Conservation (phyloP, 1,139 yeast genomes). For the Pichia sp. region DNA sequence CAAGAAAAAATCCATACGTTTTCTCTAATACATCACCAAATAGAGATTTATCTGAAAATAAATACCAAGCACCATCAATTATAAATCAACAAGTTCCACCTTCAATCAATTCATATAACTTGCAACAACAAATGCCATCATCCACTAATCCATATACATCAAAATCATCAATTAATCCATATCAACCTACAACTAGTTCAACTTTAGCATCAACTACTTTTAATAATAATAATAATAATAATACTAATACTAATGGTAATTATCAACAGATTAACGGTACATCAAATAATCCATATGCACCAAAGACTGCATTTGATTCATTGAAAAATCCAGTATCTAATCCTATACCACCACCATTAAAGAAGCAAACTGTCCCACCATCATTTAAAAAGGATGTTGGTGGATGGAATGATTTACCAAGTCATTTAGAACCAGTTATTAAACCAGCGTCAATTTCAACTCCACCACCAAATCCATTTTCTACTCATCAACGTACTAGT, state of each 20-base stretch:
- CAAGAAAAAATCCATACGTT: slow-evolving; percentile 1
- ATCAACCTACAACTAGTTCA: background rate
- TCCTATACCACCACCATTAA: slow-evolving; percentile 20
- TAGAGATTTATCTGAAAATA: no score
- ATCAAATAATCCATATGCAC: slow-evolving; percentile 30
- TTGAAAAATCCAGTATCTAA: slow-evolving; percentile 21
- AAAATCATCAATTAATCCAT: slow-evolving; percentile 1
- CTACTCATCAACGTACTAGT: background rate
- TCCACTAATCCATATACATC: background rate
- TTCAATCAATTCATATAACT: background rate
- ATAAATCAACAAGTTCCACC: background rate
- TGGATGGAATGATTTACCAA: slow-evolving; percentile 94
- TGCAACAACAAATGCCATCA: background rate
- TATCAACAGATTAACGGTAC: no score
- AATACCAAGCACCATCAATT: background rate
- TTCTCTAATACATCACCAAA: slow-evolving; percentile 1
- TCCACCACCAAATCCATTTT: slow-evolving; percentile 8
- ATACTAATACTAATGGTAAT: background rate
- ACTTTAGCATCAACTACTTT: background rate
- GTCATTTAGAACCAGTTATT: slow-evolving; percentile 40
- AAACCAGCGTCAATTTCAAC: slow-evolving; percentile 20
- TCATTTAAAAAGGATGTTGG: slow-evolving; percentile 55
- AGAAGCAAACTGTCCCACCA: slow-evolving; percentile 29
- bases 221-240: background rate
- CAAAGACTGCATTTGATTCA: slow-evolving; percentile 30